These are phyloP conservation scores for Tricholoma bakamatsutake DNA, from an alignment of 768 basidiomycete genomes.

Conservation along the genomic window DNA sequence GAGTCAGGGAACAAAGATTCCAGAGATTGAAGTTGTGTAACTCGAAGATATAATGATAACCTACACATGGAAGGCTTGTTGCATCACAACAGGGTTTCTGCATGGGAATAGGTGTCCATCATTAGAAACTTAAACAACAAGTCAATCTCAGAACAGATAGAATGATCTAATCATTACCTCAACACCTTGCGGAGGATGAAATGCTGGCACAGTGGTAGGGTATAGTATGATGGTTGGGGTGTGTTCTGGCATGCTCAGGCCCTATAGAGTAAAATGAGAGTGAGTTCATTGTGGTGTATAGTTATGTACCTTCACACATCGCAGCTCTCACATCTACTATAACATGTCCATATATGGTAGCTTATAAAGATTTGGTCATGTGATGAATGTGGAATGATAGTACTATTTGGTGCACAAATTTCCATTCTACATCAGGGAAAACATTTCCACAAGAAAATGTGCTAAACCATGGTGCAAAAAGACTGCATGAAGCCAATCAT, in stretches of 20 bases:
- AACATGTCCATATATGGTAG: background rate
- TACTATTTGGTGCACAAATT: background rate
- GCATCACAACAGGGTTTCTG: conserved; percentile 45
- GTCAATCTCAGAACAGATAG: background rate
- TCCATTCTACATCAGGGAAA: background rate
- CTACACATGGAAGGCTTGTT: conserved; percentile 57
- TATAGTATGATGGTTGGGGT: conserved; percentile 49
- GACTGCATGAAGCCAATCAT: too few relatives aligned
- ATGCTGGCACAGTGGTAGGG: conserved; percentile 44
- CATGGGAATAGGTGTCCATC: conserved; percentile 55
- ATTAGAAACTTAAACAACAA: conserved; percentile 31
- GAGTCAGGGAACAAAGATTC: too few relatives aligned
- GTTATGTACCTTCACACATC: background rate
- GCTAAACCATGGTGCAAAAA: background rate
- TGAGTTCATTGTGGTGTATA: background rate
- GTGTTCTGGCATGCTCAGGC: conserved; percentile 39
- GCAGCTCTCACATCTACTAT: background rate
- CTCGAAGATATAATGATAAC: conserved; percentile 17
- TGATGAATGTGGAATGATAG: background rate
- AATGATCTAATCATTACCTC: too few relatives aligned
- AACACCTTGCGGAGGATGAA: conserved; percentile 33
- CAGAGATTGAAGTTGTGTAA: background rate
- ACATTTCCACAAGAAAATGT: background rate
- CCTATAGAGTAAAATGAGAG: too few relatives aligned
- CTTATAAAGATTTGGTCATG: background rate